These are phyloP conservation scores for Pharnaceum exiguum DNA, from an alignment of 148 eudicot species.

Conservation along the genomic window DNA sequence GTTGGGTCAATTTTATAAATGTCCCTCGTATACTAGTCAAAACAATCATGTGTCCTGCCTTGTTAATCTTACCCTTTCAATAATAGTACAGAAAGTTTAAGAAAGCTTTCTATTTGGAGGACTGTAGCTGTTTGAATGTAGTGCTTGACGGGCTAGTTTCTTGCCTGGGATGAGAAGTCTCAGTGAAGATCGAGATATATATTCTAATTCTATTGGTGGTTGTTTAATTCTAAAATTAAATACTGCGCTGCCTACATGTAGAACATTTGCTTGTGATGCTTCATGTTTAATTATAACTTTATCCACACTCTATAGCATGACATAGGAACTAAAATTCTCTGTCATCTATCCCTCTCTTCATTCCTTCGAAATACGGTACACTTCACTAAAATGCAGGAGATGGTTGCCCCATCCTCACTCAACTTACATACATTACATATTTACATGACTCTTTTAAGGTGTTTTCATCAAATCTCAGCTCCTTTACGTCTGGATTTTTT, in stretches of 20 bases:
- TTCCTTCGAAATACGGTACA: constrained; percentile 3
- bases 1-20: no score
- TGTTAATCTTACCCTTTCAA: no score
- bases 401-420: constrained; percentile 64
- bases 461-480: constrained; percentile 13
- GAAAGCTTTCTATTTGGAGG: not conserved
- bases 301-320: constrained; percentile 43
- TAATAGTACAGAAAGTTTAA: no score
- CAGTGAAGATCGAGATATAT: constrained; percentile 30
- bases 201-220: constrained; percentile 15
- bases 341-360: constrained; percentile 12
- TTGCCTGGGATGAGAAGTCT: constrained; percentile 27
- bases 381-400: constrained; percentile 13
- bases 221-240: constrained; percentile 11
- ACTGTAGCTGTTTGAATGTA: constrained; percentile 4
- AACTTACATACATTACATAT: constrained; percentile 10
- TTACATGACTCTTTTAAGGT: constrained; percentile 8
- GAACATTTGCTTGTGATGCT: constrained; percentile 23
- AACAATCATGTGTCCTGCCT: no score
- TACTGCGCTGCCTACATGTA: constrained; percentile 6
- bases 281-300: constrained; percentile 28
- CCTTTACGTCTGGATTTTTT: constrained; percentile 12
- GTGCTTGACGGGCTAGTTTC: constrained; percentile 15
- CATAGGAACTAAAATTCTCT: constrained; percentile 30
- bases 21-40: no score